These are phyloP conservation scores for Casaregolazyma lundiana DNA, from an alignment of 1,139 yeast species.

Conservation along the genomic window DNA sequence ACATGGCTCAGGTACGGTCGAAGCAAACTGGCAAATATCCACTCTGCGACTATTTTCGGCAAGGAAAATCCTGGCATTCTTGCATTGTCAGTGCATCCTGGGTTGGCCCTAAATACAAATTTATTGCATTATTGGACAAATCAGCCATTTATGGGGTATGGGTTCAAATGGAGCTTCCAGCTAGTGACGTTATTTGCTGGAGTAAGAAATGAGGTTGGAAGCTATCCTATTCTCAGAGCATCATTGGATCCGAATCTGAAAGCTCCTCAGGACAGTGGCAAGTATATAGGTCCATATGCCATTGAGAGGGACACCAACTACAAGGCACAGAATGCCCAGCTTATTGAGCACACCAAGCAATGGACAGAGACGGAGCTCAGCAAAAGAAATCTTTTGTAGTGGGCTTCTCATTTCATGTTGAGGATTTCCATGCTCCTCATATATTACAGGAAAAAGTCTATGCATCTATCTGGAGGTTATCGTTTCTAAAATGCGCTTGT, in stretches of 20 bases:
- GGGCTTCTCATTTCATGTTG: not conserved
- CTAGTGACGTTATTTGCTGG: slow-evolving; percentile 66
- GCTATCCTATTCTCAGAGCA: slow-evolving; percentile 60
- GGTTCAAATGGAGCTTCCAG: slow-evolving; percentile 67
- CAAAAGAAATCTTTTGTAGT: slow-evolving; percentile 40
- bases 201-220: slow-evolving; percentile 66
- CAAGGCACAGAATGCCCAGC: slow-evolving; percentile 55
- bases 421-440: not conserved
- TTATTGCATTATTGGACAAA: slow-evolving; percentile 71
- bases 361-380: slow-evolving; percentile 67
- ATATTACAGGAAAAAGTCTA: not conserved
- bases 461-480: slow-evolving; percentile 1
- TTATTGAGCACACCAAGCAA: slow-evolving; percentile 73
- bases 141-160: slow-evolving; percentile 67
- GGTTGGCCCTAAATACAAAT: slow-evolving; percentile 76
- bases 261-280: slow-evolving; percentile 59
- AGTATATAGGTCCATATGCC: slow-evolving; percentile 61
- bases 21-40: slow-evolving; percentile 79
- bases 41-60: slow-evolving; percentile 62
- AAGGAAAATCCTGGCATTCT: slow-evolving; percentile 61
- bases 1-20: slow-evolving; percentile 77
- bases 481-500: slow-evolving; percentile 69
- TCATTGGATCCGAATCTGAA: slow-evolving; percentile 54
- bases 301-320: slow-evolving; percentile 49
- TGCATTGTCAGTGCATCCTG: slow-evolving; percentile 75